Conservation (phyloP, 2,329 filamentous ascomycete genomes). For the Paraphaeosphaeria minitans region DNA sequence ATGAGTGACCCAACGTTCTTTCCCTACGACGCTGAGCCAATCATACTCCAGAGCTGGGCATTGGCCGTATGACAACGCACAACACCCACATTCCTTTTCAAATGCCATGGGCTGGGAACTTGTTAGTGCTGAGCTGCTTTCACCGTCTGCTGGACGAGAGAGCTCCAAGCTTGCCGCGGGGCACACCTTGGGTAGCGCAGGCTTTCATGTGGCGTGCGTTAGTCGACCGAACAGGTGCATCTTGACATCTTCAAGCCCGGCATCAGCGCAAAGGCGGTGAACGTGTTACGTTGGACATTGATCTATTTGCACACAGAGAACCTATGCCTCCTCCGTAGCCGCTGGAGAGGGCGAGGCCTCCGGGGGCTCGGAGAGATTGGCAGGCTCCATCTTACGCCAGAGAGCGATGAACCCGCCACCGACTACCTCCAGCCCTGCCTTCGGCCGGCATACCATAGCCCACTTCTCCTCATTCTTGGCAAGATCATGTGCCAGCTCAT, state of each 20-base stretch:
- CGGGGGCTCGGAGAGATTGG: not conserved
- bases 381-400: conserved; percentile 42
- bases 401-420: conserved; percentile 46
- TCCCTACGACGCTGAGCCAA: conserved; percentile 7
- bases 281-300: conserved; percentile 2
- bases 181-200: conserved; percentile 48
- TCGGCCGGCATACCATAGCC: conserved; percentile 47
- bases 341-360: not conserved
- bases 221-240: not conserved
- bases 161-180: conserved; percentile 20
- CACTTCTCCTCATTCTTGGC: conserved; percentile 36
- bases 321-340: conserved; percentile 1
- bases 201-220: conserved; percentile 38
- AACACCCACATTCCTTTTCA: conserved; percentile 10
- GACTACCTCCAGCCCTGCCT: conserved; percentile 40
- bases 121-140: conserved; percentile 15
- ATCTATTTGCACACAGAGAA: not conserved
- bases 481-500: conserved; percentile 34
- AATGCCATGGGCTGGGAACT: conserved; percentile 10
- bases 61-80: conserved; percentile 11
- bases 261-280: not conserved
- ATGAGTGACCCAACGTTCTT: not conserved
- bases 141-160: conserved; percentile 14
- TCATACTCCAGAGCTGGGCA: conserved; percentile 6
- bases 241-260: not conserved